Evolutionary conservation across 2,329 filamentous ascomycete species (phyloP), one percentile per base, ranked within the genome.

Genomic region (Curvularia sp.): DNA sequence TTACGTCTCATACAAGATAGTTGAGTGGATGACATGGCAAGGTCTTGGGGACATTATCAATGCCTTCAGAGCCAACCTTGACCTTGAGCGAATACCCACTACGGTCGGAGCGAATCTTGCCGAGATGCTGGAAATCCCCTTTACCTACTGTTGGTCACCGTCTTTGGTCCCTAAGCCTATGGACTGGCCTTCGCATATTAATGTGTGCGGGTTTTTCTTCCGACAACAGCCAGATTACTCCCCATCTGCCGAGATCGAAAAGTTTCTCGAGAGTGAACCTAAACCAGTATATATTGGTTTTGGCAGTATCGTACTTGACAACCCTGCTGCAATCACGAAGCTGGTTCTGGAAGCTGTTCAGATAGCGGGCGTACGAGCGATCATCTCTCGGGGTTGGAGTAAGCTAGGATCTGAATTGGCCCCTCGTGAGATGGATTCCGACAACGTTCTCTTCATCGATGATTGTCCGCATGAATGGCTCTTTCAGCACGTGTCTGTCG

Each of bases 381-480:
- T 87, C 3, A 77, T 88, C 0, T 86, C 84, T 0, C 79, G 79
- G 53, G 84, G 84, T 5, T 53, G 51, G 51, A 26, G 18, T 1
- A 47, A 42, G 0, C 7, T 48, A 0, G 52, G 52, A 13, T 43
- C 9, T 4, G n/a, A 53, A 28, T 28, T 28, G 26, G 2, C 26
- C 5, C 26, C 26, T 10, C 33, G 30, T 12, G 18, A 31, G 31
- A 28, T 28, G 35, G 35, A 31, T 12, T 31, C 31, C 7, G 22
- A 39, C 7, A 38, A 75, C 83, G 20, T 82, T 79, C 60, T 84
- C 79, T 70, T 72, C 85, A 20, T 70, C 20, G 91, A 89, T n/a
- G 93, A 93, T 70, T 87, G 88, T 44, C 91, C 91, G 0, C 92
- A 96, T 63, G 18, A 18, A 18, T 96, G 92, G 92, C 79, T 96